Base-by-base conservation (phyloP, 2,329 filamentous ascomycete species). In the Tolypocladium pustulatum region DNA sequence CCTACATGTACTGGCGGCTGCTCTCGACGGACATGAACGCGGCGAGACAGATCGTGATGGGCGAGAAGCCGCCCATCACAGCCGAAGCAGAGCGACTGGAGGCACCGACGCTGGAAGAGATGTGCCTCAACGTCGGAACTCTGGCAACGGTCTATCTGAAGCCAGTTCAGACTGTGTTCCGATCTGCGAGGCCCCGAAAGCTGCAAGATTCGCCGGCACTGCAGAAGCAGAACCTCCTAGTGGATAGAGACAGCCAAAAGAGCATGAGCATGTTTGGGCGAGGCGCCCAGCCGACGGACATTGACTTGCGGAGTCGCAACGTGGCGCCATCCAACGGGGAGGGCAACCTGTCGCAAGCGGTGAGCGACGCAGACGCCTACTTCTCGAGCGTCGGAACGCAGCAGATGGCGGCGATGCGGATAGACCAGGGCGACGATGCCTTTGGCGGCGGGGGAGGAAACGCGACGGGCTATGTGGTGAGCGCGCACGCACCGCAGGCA, bases 1-100 rank as follows among this genome's bases (percentile, higher is more conserved):
- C 94, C 0, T 99, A 97, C 78, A 97, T 99, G 92, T 99, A 99
- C 78, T 99, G 94, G 94, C 90, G 94, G 5, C 81, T 99, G 17
- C 81, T 99, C 1, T 96, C 91, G 1, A 95, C 91, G 0, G 92
- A 97, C 71, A 93, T 96, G 65, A 86, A 87, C 55, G 85, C 88
- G 0, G 94, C 94, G 2, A 94, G 89, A 70, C 79, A 86, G 62
- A 85, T 99, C 56, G 92, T 99, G 64, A 97, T 99, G 93, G 93
- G 94, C 60, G 89, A 96, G 65, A 99, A 99, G 72, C 94, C 94
- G 8, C 84, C 93, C 9, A 97, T 99, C 72, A 96, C 92, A 1
- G 93, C 94, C 38, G 94, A 99, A 73, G 92, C 90, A 34, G 94
- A 99, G 75, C 93, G 93, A 64, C 82, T 99, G 2, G 94, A 99